phyloP scores from a whole-genome alignment of 208 protist species.

The Leishmania tarentolae region DNA sequence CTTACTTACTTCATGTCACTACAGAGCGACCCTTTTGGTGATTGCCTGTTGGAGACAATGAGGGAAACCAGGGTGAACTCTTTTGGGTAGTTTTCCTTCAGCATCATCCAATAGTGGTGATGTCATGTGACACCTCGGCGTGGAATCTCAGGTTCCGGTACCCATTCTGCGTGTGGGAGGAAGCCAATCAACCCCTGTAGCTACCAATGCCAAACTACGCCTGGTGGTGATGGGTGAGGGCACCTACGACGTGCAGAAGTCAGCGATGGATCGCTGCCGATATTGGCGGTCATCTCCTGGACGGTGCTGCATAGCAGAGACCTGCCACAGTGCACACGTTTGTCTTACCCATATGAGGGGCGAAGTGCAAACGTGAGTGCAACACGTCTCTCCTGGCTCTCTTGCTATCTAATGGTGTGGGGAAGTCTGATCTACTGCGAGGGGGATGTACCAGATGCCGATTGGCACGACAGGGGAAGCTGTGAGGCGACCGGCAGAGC shows the following conservation, averaged over 20 bases:
- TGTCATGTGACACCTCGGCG: neutral
- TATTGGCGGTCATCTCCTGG: neutral
- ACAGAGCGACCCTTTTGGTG: neutral
- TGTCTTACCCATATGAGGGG: neutral
- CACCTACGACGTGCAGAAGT: neutral
- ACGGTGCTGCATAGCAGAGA: neutral
- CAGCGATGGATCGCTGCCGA: neutral
- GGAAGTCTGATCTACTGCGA: neutral
- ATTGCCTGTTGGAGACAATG: neutral
- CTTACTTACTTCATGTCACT: neutral
- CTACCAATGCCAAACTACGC: neutral
- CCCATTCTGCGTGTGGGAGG: neutral
- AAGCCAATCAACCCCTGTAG: neutral
- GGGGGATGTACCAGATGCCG: neutral
- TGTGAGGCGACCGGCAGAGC: neutral
- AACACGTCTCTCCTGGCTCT: neutral
- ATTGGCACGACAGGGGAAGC: neutral
- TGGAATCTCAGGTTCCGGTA: neutral
- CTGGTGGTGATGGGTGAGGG: neutral
- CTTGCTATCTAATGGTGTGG: neutral
- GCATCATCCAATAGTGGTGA: neutral
- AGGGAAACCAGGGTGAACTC: neutral
- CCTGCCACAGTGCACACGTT: neutral
- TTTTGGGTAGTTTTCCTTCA: neutral
- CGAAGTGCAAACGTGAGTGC: neutral